Evolutionary conservation across 352 stramenopile genomes (phyloP).

Genomic region (Globisporangium carolinianum): DNA sequence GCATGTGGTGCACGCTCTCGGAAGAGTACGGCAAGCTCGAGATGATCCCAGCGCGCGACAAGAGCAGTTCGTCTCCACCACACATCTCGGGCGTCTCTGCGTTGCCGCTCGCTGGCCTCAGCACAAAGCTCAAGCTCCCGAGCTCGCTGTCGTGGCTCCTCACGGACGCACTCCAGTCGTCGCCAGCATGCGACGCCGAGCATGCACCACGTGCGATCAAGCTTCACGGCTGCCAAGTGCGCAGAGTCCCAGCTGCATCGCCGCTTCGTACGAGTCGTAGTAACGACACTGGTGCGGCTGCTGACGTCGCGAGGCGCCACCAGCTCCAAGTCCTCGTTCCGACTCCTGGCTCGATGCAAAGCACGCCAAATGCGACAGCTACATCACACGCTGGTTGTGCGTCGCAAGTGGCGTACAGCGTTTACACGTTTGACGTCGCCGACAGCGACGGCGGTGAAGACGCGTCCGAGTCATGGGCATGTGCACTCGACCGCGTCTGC

Average conservation of each 20-base stretch:
- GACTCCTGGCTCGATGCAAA: background rate
- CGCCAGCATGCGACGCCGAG: background rate
- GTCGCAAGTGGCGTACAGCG: conserved; percentile 19
- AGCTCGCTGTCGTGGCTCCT: conserved; percentile 50
- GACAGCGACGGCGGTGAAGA: conserved; percentile 7
- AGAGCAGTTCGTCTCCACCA: background rate
- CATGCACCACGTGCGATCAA: conserved; percentile 24
- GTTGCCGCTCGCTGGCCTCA: conserved; percentile 13
- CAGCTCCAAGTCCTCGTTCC: conserved; percentile 40
- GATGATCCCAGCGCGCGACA: conserved; percentile 27
- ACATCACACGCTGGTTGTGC: background rate
- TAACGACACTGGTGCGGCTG: background rate
- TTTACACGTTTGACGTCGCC: conserved; percentile 32
- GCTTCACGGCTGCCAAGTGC: conserved; percentile 48
- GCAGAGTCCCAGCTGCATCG: conserved; percentile 15
- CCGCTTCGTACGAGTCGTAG: too few species aligned
- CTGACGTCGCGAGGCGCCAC: conserved; percentile 2
- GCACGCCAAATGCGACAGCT: background rate
- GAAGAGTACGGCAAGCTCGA: conserved; percentile 57
- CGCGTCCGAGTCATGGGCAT: conserved; percentile 24
- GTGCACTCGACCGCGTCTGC: conserved; percentile 30
- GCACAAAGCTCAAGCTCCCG: conserved; percentile 34
- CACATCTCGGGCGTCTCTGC: background rate
- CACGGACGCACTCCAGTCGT: conserved; percentile 29
- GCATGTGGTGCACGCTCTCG: conserved; percentile 46